phyloP scores from a whole-genome alignment of 2,329 filamentous ascomycete genomes.

The Anisogramma anomala region DNA sequence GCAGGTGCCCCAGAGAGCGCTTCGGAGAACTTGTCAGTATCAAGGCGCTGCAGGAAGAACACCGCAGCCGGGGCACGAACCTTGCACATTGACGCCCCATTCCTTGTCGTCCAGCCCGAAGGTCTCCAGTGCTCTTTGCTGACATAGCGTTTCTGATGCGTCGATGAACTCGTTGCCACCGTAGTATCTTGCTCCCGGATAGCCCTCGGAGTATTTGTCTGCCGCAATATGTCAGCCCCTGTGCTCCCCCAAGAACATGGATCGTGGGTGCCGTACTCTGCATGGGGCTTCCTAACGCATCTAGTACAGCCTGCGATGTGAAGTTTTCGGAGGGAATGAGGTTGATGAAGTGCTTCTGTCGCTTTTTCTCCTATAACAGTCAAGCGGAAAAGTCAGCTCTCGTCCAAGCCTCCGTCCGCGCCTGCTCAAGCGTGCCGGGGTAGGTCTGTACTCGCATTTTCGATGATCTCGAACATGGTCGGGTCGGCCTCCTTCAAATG shows the following conservation, averaged over 20 bases:
- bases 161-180: constrained; percentile 96
- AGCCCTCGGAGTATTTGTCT: constrained; percentile 98
- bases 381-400: constrained; percentile 4
- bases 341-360: constrained; percentile 98
- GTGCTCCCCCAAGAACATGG: constrained; percentile 10
- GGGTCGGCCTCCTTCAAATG: constrained; percentile 78
- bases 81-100: constrained; percentile 96
- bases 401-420: neutral
- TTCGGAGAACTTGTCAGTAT: constrained; percentile 24
- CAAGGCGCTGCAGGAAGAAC: neutral
- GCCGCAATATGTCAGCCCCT: constrained; percentile 24
- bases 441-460: constrained; percentile 51
- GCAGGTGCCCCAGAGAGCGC: constrained; percentile 64
- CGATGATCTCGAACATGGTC: constrained; percentile 74
- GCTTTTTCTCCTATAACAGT: constrained; percentile 67
- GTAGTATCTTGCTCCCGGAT: constrained; percentile 92
- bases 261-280: constrained; percentile 49
- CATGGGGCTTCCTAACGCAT: constrained; percentile 88
- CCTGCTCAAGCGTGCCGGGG: neutral
- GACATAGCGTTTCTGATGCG: constrained; percentile 76
- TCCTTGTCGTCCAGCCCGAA: constrained; percentile 74
- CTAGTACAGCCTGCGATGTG: constrained; percentile 82
- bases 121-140: constrained; percentile 76
- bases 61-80: constrained; percentile 33
- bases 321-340: constrained; percentile 94